Conservation (phyloP, 495 filamentous ascomycete species). For the Penicillium verhagenii region DNA sequence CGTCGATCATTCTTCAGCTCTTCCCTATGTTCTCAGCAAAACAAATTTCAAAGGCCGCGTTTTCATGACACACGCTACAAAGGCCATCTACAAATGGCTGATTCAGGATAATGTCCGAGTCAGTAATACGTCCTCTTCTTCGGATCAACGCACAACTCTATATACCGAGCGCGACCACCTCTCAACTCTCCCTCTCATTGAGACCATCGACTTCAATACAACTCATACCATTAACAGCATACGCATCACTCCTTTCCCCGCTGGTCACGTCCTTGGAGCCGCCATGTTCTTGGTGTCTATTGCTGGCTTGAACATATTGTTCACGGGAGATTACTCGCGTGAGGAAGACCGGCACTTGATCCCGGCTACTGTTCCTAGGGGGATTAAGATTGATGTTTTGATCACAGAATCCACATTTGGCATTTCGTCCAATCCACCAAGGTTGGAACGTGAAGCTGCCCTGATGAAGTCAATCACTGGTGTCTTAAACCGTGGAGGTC, state of each 20-base stretch:
- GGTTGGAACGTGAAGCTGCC: conserved; percentile 83
- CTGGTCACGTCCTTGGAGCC: conserved; percentile 95
- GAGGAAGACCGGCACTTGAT: conserved; percentile 94
- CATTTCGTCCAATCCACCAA: conserved; percentile 84
- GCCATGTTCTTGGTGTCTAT: conserved; percentile 98
- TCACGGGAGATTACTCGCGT: conserved; percentile 94
- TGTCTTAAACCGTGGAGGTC: conserved; percentile 84
- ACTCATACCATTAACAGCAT: conserved; percentile 96
- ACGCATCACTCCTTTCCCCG: conserved; percentile 93
- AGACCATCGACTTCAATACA: conserved; percentile 97
- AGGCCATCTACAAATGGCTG: conserved; percentile 99
- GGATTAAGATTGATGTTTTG: conserved; percentile 86
- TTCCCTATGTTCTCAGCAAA: conserved; percentile 96
- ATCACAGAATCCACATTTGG: conserved; percentile 98
- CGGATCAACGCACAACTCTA: conserved; percentile 71
- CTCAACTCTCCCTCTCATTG: conserved; percentile 86
- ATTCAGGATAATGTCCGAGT: conserved; percentile 96
- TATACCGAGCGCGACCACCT: conserved; percentile 95
- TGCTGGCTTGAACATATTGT: conserved; percentile 90
- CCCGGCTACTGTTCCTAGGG: conserved; percentile 80
- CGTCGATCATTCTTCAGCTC: conserved; percentile 91
- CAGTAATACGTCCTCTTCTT: conserved; percentile 68
- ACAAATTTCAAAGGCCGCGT: conserved; percentile 95
- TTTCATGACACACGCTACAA: conserved; percentile 98
- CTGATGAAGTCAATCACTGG: conserved; percentile 93